Evolutionary conservation across 768 basidiomycete species (phyloP), one percentile per base, ranked within the genome.

Genomic region (Boletus pseudopeckii): DNA sequence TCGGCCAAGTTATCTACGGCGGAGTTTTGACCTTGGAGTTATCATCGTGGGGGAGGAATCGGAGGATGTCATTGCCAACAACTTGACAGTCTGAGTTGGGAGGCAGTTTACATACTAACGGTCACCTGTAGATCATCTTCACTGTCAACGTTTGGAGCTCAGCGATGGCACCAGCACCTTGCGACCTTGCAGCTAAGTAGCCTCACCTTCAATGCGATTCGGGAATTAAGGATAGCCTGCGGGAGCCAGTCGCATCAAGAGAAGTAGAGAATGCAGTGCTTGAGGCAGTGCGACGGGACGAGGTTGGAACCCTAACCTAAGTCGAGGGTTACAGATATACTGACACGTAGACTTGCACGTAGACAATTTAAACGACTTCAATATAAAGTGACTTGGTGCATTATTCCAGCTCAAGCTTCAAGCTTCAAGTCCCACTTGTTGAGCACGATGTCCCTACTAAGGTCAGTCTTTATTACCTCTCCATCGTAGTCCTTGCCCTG

Each of bases 321-420:
- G 34, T 24, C 20, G 38, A 43, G 50, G 66, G 65, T 68, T 66
- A 57, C 26, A 32, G 24, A 22, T 15, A 20, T 2, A 30, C 7
- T 56, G 64, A 68, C 67, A 66, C 65, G 65, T 66, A 55, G 53
- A 30, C 7, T 56, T 62, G 64, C 67, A 66, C 65, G 65, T 66
- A 55, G 53, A 33, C 62, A 46, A 7, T 40, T 55, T 22, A n/a
- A 13, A 36, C 9, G 6, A 42, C 22, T 28, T 18, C 26, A 26
- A 20, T 34, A 5, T 34, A 34, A 15, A 32, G 30, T 43, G 26
- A 30, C 48, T 30, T 44, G 5, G 28, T 30, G 28, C n/a, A 13
- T 22, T 33, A 45, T 22, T 45, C 13, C 1, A 22, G 22, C 22
- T 45, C 13, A n/a, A n/a, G n/a, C n/a, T n/a, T n/a, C n/a, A n/a